Percentiles rank a stretch among this genome's conserved stretches.
phyloP scores from a whole-genome alignment of 768 basidiomycete genomes.

The Lentinula lateritia region DNA sequence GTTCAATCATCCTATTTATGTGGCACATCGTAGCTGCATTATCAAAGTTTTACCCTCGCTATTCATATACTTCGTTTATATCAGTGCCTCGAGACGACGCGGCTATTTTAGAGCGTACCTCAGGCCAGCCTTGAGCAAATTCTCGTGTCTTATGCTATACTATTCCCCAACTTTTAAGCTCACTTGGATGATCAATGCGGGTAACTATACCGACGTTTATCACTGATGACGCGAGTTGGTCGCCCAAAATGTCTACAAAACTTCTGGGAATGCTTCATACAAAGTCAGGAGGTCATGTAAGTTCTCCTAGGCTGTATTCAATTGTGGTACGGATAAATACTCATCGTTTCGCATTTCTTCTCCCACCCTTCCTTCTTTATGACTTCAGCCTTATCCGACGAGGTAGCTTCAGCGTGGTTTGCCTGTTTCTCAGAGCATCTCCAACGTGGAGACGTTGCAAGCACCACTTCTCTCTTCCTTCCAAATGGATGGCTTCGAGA shows the following conservation, averaged over 20 bases:
- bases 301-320: neutral
- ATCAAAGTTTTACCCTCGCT: too few relatives aligned
- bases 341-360: neutral
- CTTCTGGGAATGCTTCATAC: neutral
- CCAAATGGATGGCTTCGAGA: constrained; percentile 5
- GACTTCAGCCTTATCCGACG: neutral
- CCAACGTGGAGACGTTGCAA: neutral
- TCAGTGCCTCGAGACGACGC: too few relatives aligned
- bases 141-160: too few relatives aligned
- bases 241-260: neutral
- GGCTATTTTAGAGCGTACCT: too few relatives aligned
- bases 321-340: neutral
- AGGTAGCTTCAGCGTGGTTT: neutral
- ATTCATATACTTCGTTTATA: too few relatives aligned
- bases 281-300: neutral
- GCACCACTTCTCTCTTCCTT: neutral
- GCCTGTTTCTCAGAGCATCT: neutral
- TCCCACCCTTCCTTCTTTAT: neutral
- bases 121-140: too few relatives aligned
- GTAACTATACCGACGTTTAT: neutral
- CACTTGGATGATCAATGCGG: neutral
- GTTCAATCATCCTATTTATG: too few relatives aligned
- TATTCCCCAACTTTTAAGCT: too few relatives aligned
- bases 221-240: neutral
- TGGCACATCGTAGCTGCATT: too few relatives aligned